These are phyloP conservation scores for Metrosideros polymorpha DNA, from an alignment of 441 rosid genomes.

Conservation along the genomic window DNA sequence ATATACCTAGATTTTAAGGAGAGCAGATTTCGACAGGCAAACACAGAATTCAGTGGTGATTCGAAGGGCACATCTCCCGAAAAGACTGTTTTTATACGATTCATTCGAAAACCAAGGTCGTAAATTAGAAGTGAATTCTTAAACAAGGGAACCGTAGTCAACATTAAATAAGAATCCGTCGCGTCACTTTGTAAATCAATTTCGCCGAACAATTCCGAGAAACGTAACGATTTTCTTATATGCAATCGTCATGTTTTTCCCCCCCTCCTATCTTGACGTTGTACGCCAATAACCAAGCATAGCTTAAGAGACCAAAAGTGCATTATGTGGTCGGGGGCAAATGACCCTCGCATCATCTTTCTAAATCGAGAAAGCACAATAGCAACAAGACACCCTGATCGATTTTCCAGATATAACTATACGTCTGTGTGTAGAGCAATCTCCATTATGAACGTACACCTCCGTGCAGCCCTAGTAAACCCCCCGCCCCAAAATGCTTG, in stretches of 20 bases:
- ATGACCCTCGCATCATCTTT: neutral
- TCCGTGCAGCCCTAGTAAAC: neutral
- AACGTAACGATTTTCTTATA: neutral
- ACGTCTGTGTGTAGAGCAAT: neutral
- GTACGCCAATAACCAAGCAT: neutral
- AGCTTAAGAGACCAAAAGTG: neutral
- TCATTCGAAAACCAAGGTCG: fast-evolving
- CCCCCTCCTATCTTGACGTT: neutral
- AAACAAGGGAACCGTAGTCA: neutral
- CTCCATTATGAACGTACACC: neutral
- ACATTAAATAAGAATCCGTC: neutral
- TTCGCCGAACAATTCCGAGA: neutral
- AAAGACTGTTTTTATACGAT: neutral
- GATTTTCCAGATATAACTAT: neutral
- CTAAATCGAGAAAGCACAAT: neutral
- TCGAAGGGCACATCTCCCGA: neutral
- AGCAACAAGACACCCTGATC: neutral
- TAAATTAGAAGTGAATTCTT: neutral
- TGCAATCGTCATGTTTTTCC: neutral
- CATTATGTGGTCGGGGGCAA: neutral
- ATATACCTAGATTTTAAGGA: neutral
- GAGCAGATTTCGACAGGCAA: neutral
- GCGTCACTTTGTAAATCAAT: neutral
- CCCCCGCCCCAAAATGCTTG: neutral
- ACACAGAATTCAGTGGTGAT: neutral